Base-by-base conservation (phyloP, 1,284 basidiomycete species). In the Somion occarium region DNA sequence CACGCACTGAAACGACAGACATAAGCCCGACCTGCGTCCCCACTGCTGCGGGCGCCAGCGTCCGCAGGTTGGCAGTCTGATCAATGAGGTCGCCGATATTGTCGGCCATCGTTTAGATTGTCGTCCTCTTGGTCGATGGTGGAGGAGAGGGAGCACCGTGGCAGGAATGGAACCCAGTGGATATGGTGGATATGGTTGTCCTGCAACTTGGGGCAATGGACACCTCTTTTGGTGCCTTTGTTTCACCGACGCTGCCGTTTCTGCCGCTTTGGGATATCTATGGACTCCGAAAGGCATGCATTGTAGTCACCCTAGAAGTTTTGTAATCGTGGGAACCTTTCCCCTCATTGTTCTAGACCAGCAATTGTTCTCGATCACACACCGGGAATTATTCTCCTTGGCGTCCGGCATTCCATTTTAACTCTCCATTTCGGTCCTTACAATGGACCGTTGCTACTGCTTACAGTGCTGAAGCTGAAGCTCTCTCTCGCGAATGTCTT, bases 41-140 rank as follows among this genome's bases (percentile, higher is more conserved):
- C 22, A 96, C 91, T 52, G 92, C 90, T 55, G 78, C 78, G 70
- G 91, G 88, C 76, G 81, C 82, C 78, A 87, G 69, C 65, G 68
- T 64, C 68, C 73, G 69, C 59, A 64, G 63, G 51, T 62, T 61
- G 22, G 63, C 50, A 50, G 59, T 64, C 49, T 68, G 60, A 54
- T 61, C 58, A 51, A 66, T 59, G 26, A 66, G 55, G 44, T 64
- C 56, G 45, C 56, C 59, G 39, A 66, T 44, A 42, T 56, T 49
- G 51, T 56, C 62, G 26, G 56, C 25, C 59, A 60, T 60, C 44
- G 49, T 50, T 46, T 30, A 30, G 23, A 44, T 37, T 44, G 48
- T 48, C 41, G 39, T 38, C 45, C 42, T 49, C 42, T 43, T 43
- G 50, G 51, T 47, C 50, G 53, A 53, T 53, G 51, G 48, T 54